Base-by-base conservation (phyloP, 495 filamentous ascomycete species). In the Tuber calosporum region DNA sequence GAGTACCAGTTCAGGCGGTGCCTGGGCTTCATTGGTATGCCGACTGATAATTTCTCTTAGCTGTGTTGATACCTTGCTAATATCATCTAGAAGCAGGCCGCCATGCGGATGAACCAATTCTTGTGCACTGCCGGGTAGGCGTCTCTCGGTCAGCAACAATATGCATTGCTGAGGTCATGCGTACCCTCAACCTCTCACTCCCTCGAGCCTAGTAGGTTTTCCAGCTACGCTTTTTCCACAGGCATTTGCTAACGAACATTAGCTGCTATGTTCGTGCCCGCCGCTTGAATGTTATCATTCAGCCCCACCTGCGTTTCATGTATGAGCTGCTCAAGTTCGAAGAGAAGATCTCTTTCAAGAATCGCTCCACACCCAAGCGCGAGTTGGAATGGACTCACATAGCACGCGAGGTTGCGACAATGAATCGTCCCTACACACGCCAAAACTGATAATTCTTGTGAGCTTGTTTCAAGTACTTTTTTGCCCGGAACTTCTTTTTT, bases 91-190 rank as follows among this genome's bases (percentile, higher is more conserved):
- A 90, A 39, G 87, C 89, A 79, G 93, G 94, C 48, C 91, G 90
- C 78, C 81, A 80, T 58, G 90, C 92, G 62, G 88, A 88, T 34
- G 90, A 87, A 7, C 93, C 94, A n/a, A 97, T 95, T 1, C 85
- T 99, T 67, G 95, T 99, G 38, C 95, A 99, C 82, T 99, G 95
- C 82, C 90, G 96, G 19, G 95, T 99, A 66, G 95, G 95, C 68
- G 95, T 99, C 73, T 97, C 93, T 30, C 87, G 95, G 73, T 94
- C 91, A 68, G 95, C 95, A 34, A 99, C 95, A 11, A 97, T 99
- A 81, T 98, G 95, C 84, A 98, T 99, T 79, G 95, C 95, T 42
- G 94, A 97, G 83, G 94, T 98, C 34, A 99, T 99, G 95, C 87
- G 90, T 19, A 85, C 89, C 9, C 81, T 90, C 40, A 85, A 88